Conservation (phyloP, 1,139 yeast species). For the Scheffersomyces insectosa region DNA sequence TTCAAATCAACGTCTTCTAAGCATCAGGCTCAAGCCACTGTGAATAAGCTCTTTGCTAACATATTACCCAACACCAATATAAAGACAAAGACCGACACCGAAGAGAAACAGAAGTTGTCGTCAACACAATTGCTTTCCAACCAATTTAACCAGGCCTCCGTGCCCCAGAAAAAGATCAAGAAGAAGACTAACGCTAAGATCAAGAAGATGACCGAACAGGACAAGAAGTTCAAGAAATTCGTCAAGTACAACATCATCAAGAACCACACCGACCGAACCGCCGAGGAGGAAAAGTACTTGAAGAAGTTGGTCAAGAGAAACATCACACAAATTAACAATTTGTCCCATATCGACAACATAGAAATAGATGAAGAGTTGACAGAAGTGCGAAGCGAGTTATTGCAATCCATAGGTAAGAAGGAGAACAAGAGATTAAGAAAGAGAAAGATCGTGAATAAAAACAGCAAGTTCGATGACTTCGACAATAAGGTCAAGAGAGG, state of each 20-base stretch:
- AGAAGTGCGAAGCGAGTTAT: constrained; percentile 41
- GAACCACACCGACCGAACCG: constrained; percentile 36
- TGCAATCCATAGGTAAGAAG: constrained; percentile 27
- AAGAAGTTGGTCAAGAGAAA: constrained; percentile 52
- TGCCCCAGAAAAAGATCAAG: constrained; percentile 31
- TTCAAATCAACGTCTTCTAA: constrained; percentile 33
- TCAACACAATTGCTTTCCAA: constrained; percentile 22
- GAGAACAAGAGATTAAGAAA: constrained; percentile 21
- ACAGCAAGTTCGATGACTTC: constrained; percentile 40
- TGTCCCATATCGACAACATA: constrained; percentile 46
- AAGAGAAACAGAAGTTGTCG: constrained; percentile 10
- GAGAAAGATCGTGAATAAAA: constrained; percentile 15
- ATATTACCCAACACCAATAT: constrained; percentile 38
- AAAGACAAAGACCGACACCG: constrained; percentile 17
- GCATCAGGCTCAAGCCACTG: constrained; percentile 38
- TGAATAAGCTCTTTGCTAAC: constrained; percentile 40
- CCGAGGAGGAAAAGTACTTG: constrained; percentile 50
- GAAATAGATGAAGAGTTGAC: constrained; percentile 45
- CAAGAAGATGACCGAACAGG: constrained; percentile 33
- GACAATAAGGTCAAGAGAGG: constrained; percentile 46
- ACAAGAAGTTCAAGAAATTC: constrained; percentile 43
- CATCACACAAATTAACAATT: constrained; percentile 42
- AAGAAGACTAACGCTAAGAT: constrained; percentile 31
- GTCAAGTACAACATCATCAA: constrained; percentile 55
- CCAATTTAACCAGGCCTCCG: constrained; percentile 9